Evolutionary conservation across 805 yeast species (phyloP), one percentile per base, ranked within the genome.

Genomic region (Saturnispora hagleri): DNA sequence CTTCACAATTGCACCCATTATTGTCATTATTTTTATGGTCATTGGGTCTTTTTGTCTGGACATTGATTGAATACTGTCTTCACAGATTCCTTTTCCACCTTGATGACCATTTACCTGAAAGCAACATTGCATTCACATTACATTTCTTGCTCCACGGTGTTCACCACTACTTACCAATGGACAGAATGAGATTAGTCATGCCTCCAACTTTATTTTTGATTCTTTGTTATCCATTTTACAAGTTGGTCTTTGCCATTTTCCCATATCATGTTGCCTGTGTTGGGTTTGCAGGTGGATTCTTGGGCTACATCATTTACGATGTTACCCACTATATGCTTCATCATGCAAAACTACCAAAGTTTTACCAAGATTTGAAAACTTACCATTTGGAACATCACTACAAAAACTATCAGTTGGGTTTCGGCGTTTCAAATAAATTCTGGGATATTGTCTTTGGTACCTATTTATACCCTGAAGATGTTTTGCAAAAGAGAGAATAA

Each of bases 81-180:
- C 99, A 93, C 67, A 81, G 99, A 61, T 89, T 89, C 67, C 68
- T 93, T 55, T 93, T 93, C 82, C 99, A 93, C 66, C 73, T 93
- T 62, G 99, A 93, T 67, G 73, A 80, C 49, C 79, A 83, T 65
- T 75, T 95, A 53, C 99, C 99, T 13, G 86, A 87, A 56, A 78
- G 86, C 68, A 83, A 80, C 47, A 46, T 78, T 20, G 86, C 87
- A 7, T 82, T 86, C 62, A 80, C 96, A 1, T 53, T 89, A 43
- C 99, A 93, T 69, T 93, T 93, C 74, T 68, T 89, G 53, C 73
- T 91, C 58, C 99, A 93, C 62, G 99, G 99, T 52, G 85, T 90
- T 48, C 99, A 93, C 68, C 99, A 93, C 69, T 93, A 87, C 68
- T 76, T 93, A 59, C 99, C 99, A 57, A 93, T 95, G 99, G 99